These are phyloP conservation scores for Pharus latifolius DNA, from an alignment of 176 grass and related monocot genomes.

Conservation along the genomic window DNA sequence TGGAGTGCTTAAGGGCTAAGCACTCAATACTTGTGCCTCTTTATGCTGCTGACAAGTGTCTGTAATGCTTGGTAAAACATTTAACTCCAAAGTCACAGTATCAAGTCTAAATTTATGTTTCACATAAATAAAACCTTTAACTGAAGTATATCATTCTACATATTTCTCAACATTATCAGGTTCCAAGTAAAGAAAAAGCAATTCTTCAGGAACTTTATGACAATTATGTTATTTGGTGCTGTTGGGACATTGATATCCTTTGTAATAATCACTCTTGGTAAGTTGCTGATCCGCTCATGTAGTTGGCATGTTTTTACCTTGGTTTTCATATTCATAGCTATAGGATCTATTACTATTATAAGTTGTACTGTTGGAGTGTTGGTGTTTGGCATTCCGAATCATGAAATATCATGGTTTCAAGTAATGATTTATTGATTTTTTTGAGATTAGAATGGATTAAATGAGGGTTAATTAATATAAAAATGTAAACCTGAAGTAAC, in stretches of 20 bases:
- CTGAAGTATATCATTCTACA: neutral
- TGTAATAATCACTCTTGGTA: conserved; percentile 69
- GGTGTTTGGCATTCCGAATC: neutral
- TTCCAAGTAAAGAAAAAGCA: conserved; percentile 99
- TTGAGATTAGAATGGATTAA: neutral
- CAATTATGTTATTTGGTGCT: conserved; percentile 86
- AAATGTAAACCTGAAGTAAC: neutral
- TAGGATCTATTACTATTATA: neutral
- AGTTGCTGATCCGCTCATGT: conserved; percentile 21
- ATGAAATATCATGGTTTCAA: neutral
- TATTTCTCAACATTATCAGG: conserved; percentile 27
- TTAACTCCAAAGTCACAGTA: neutral
- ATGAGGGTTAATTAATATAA: neutral
- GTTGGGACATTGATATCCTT: conserved; percentile 91
- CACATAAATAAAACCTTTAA: neutral
- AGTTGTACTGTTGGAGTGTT: no score
- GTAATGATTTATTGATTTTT: neutral
- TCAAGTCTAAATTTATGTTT: conserved; percentile 2
- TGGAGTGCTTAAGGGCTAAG: neutral
- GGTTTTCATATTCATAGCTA: neutral
- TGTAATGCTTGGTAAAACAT: neutral
- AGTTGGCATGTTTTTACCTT: neutral
- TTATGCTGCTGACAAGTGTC: neutral
- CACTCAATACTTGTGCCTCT: neutral
- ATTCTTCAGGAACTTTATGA: conserved; percentile 89